phyloP scores from a whole-genome alignment of 2,329 filamentous ascomycete genomes.

The Thermoascus crustaceus region DNA sequence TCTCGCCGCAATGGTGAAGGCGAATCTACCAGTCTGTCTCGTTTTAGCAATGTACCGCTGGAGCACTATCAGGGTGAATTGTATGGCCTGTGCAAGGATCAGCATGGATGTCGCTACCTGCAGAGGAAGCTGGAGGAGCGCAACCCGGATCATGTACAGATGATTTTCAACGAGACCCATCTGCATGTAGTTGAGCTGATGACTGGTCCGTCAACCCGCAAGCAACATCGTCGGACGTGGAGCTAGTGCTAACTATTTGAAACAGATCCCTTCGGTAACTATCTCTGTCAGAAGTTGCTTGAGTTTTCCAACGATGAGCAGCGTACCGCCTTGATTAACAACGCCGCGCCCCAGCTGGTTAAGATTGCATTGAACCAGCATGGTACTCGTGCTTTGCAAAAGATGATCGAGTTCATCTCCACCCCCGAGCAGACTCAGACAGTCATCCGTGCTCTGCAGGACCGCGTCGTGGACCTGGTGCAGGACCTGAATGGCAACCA shows the following conservation, averaged over 20 bases:
- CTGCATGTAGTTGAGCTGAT: slow-evolving; percentile 93
- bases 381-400: slow-evolving; percentile 90
- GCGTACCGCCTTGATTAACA: slow-evolving; percentile 84
- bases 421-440: slow-evolving; percentile 76
- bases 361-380: slow-evolving; percentile 95
- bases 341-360: slow-evolving; percentile 78
- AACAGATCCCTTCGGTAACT: slow-evolving; percentile 91
- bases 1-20: slow-evolving; percentile 50
- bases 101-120: slow-evolving; percentile 92
- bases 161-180: slow-evolving; percentile 92
- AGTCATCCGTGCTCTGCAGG: slow-evolving; percentile 75
- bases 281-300: slow-evolving; percentile 95
- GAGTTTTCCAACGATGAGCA: slow-evolving; percentile 94
- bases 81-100: slow-evolving; percentile 89
- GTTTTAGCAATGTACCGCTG: slow-evolving; percentile 74
- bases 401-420: slow-evolving; percentile 98
- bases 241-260: slow-evolving; percentile 15
- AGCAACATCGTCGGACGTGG: neutral
- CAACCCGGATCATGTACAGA: slow-evolving; percentile 71
- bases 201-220: slow-evolving; percentile 52
- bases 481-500: slow-evolving; percentile 98
- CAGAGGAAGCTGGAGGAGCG: slow-evolving; percentile 96
- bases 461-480: slow-evolving; percentile 85
- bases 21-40: slow-evolving; percentile 55
- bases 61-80: slow-evolving; percentile 76